Percentiles rank a stretch among this genome's conserved stretches.
These are phyloP conservation scores for Xylariaceae sp. DNA, from an alignment of 2,329 filamentous ascomycete genomes.

Conservation along the genomic window DNA sequence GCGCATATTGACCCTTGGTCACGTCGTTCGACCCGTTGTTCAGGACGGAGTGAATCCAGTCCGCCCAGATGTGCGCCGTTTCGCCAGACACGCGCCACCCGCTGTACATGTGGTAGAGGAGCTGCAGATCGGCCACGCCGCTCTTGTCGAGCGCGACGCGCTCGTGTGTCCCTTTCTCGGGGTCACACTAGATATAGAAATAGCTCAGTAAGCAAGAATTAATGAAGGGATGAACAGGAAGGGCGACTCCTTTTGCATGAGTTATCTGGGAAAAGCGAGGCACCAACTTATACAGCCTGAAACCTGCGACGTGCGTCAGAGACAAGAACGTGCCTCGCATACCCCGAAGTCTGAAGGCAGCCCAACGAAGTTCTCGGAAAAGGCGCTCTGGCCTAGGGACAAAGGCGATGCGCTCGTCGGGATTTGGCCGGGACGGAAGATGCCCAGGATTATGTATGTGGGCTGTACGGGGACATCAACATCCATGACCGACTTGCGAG, in stretches of 20 bases:
- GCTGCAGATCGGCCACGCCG: too few relatives aligned
- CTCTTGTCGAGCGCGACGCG: too few relatives aligned
- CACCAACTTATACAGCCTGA: constrained; percentile 1
- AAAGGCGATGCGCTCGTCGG: neutral
- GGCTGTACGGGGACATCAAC: too few relatives aligned
- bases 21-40: neutral
- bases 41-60: neutral
- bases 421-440: too few relatives aligned
- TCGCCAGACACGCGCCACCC: neutral
- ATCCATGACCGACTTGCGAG: too few relatives aligned
- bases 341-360: neutral
- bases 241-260: too few relatives aligned
- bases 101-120: neutral
- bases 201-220: neutral
- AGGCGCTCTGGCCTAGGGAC: neutral
- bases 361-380: neutral
- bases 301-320: constrained; percentile 1
- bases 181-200: neutral
- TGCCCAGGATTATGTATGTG: too few relatives aligned
- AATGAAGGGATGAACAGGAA: too few relatives aligned
- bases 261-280: too few relatives aligned
- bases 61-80: neutral
- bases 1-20: neutral
- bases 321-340: neutral
- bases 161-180: neutral